Base-by-base conservation (phyloP, 1,284 basidiomycete genomes). In the Heterobasidion occidentale region DNA sequence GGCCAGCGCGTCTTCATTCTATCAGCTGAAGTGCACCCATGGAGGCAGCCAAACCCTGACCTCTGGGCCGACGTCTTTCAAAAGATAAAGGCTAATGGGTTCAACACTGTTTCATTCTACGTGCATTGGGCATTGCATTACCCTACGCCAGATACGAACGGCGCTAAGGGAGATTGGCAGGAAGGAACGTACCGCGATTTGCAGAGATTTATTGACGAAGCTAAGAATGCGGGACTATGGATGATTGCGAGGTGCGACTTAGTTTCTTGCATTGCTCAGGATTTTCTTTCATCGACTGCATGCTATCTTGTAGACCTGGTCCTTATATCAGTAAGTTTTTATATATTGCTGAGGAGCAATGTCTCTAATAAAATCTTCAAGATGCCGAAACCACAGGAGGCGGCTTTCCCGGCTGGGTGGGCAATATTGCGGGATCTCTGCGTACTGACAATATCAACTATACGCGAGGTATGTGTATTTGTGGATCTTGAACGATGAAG, bases 41-140 rank as follows among this genome's bases (percentile, higher is more conserved):
- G 76, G 77, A 67, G 77, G 54, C 59, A 74, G 1, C 77, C 77
- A 7, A 75, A 77, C 58, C 76, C 76, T 4, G 67, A 79, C 52
- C 63, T 78, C 15, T 84, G 81, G 82, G 65, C 70, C 2, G 82
- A 84, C 62, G 71, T 83, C 48, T 74, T 83, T 52, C 75, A 84
- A 63, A 84, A 84, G 64, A 71, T 81, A 47, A 78, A 78, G 59
- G 74, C 80, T 2, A 79, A 79, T 56, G 81, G 81, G 9, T 81
- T 83, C 70, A 84, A 83, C 59, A 72, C 77, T n/a, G 72, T 81
- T 45, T 79, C 77, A 0, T 77, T 79, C 61, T 79, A 77, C 60
- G 69, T 77, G 34, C 75, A 77, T 57, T 80, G 78, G 77, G 74
- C 75, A 6, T 55, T 75, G 15, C 76, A 78, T 60, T 78, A 68